These are phyloP conservation scores for Citrus inodora DNA, from an alignment of 345 rosid genomes.

Conservation along the genomic window DNA sequence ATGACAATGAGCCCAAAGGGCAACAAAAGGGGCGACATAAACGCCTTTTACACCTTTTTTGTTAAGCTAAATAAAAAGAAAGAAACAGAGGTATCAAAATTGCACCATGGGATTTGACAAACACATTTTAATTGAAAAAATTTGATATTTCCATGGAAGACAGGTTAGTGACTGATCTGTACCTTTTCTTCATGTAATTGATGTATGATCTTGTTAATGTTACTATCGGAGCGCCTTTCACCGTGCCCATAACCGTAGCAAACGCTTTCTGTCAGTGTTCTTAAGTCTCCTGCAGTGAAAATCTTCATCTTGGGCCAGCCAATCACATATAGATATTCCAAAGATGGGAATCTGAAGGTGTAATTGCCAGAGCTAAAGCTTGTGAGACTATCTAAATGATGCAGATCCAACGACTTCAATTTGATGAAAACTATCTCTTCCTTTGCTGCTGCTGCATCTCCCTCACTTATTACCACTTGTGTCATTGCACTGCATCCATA, in stretches of 20 bases:
- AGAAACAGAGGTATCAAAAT: too few species aligned
- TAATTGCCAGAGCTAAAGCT: background rate
- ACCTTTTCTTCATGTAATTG: background rate
- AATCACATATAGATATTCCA: background rate
- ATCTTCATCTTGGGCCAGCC: background rate
- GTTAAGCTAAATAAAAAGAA: too few species aligned
- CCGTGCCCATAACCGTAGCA: background rate
- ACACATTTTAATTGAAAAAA: too few species aligned
- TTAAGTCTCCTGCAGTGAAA: background rate
- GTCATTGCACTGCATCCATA: background rate
- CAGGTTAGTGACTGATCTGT: background rate
- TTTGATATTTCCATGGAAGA: too few species aligned
- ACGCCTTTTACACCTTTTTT: too few species aligned
- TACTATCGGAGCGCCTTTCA: background rate
- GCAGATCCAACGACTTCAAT: background rate
- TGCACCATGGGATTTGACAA: background rate
- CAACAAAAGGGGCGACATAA: too few species aligned
- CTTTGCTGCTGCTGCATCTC: background rate
- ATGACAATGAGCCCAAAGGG: too few species aligned
- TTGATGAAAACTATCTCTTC: background rate
- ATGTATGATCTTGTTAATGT: background rate
- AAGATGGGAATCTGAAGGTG: constrained; percentile 2
- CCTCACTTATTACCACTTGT: background rate
- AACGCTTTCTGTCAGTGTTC: background rate
- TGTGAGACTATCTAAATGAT: background rate